Evolutionary conservation across 192 early-diverging fungal species (phyloP), one percentile per base, ranked within the genome.

Genomic region (Podila clonocystis): DNA sequence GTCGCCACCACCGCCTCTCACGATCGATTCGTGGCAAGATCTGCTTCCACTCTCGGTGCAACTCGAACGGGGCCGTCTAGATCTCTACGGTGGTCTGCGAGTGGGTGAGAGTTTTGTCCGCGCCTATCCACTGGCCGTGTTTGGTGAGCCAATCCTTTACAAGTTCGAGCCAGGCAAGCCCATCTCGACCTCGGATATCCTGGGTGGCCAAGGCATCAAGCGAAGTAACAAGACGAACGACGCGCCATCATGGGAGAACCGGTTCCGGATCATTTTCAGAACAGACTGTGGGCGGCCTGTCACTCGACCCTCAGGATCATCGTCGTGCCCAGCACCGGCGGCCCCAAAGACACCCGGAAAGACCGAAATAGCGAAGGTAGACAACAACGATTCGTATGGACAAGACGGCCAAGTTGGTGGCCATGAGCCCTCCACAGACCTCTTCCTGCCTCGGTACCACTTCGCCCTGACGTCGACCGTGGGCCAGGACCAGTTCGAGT

Each of bases 361-460:
- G 52, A 24, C 33, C 4, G 41, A 63, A 4, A 62, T 68, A 0
- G 20, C 19, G 8, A 4, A 22, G 1, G 26, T 29, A 19, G 34
- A 50, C 5, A 57, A 33, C n/a, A 31, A 20, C 52, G n/a, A 24
- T 6, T 2, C 20, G 1, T 55, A 55, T 22, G 52, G 24, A 9
- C 59, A 61, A 28, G 59, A 61, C 4, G 59, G 26, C 22, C 52
- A 55, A 26, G 52, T n/a, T 12, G 9, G 24, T 22, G n/a, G 24
- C 8, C 59, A 61, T 7, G 59, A 61, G 13, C 64, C 70, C 5
- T 73, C 77, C 0, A 73, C 77, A 29, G 77, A 80, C 50, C 48
- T 80, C 26, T 80, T 80, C 62, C 26, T 80, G 58, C 77, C 77
- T 6, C 29, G 77, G 30, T 80, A 63, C 31, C 77, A 80, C 41